Conservation (phyloP, 1,139 yeast species). For the Blastobotrys capitulatus region DNA sequence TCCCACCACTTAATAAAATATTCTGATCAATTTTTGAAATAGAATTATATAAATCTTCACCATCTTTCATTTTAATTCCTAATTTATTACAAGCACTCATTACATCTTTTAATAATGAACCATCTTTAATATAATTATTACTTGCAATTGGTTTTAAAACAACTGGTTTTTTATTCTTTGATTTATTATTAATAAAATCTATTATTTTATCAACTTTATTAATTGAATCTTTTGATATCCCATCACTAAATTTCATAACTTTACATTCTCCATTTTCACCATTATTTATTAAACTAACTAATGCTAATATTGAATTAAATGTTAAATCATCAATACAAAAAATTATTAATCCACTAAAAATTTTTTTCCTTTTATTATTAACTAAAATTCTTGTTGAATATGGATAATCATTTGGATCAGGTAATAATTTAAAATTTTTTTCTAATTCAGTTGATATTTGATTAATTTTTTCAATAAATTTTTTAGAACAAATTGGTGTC, state of each 20-base stretch:
- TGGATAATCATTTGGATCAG: conserved; percentile 21
- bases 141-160: conserved; percentile 1
- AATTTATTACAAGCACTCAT: conserved; percentile 17
- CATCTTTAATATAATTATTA: not conserved
- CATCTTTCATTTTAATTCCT: conserved; percentile 11
- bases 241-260: conserved; percentile 2
- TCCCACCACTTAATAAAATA: not conserved
- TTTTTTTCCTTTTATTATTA: conserved; percentile 17
- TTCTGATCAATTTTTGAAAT: not conserved
- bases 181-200: conserved; percentile 4
- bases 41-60: conserved; percentile 2
- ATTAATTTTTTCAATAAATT: conserved; percentile 19
- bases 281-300: conserved; percentile 13
- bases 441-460: conserved; percentile 15
- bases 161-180: not conserved
- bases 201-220: conserved; percentile 10
- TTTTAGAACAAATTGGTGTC: conserved; percentile 25
- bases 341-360: conserved; percentile 21
- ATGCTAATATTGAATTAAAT: conserved; percentile 19
- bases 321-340: conserved; percentile 16
- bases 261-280: conserved; percentile 22
- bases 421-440: conserved; percentile 19
- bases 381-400: conserved; percentile 18
- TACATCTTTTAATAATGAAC: conserved; percentile 2
- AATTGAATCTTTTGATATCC: not conserved